These are phyloP conservation scores for Chaetoscypha palmicola DNA, from an alignment of 2,329 filamentous ascomycete genomes.

Conservation along the genomic window DNA sequence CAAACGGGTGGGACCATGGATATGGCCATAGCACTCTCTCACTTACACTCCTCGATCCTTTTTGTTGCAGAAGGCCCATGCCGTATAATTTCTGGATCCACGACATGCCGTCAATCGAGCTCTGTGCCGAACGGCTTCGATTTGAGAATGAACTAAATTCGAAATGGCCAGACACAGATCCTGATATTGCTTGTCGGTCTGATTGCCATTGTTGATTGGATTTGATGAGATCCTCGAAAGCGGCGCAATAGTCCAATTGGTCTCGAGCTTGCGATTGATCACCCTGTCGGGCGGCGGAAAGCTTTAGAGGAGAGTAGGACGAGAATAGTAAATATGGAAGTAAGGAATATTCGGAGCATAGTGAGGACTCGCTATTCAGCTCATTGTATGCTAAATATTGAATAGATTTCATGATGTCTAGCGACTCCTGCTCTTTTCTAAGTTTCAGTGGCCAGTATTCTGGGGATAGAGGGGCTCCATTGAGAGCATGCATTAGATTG, in stretches of 20 bases:
- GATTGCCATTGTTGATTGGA: no score
- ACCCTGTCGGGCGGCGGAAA: conserved; percentile 10
- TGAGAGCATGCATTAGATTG: conserved; percentile 49
- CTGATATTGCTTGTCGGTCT: no score
- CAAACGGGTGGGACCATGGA: neutral
- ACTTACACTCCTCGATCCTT: neutral
- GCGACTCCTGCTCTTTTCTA: conserved; percentile 4
- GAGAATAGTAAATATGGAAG: conserved; percentile 31
- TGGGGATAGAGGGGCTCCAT: conserved; percentile 39
- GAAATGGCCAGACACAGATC: conserved; percentile 9
- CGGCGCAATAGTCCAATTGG: conserved; percentile 24
- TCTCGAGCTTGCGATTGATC: neutral
- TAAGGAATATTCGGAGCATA: conserved; percentile 23
- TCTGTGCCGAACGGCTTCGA: neutral
- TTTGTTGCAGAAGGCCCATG: conserved; percentile 10
- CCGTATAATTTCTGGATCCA: conserved; percentile 15
- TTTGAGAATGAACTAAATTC: neutral
- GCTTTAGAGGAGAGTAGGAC: conserved; percentile 27
- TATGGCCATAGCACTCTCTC: neutral
- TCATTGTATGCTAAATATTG: conserved; percentile 18
- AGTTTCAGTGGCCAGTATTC: conserved; percentile 5
- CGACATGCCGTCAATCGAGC: conserved; percentile 1
- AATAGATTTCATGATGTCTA: conserved; percentile 10
- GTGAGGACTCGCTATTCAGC: conserved; percentile 11
- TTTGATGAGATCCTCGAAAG: conserved; percentile 29